Evolutionary conservation across 805 yeast species (phyloP).

Genomic region (Ogataea pilisensis): DNA sequence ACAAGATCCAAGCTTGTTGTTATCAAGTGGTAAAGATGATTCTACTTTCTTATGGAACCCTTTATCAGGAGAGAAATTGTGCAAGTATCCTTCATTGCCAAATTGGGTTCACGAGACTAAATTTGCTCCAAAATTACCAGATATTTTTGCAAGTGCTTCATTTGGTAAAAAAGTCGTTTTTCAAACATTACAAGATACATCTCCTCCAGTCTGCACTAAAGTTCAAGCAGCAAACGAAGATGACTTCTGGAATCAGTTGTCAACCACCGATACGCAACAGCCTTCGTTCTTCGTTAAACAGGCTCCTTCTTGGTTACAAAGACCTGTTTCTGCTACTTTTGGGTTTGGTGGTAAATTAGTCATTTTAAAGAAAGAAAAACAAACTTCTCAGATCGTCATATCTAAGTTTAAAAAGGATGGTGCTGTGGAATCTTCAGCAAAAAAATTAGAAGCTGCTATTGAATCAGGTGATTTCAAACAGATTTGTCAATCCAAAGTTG

Average conservation of each 20-base stretch:
- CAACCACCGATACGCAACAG: conserved; percentile 63
- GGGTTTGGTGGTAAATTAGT: conserved; percentile 94
- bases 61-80: conserved; percentile 61
- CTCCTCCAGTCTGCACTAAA: conserved; percentile 47
- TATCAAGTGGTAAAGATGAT: conserved; percentile 93
- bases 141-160: conserved; percentile 81
- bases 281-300: conserved; percentile 69
- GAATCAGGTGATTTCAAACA: conserved; percentile 48
- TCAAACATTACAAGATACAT: conserved; percentile 86
- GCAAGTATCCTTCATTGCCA: conserved; percentile 86
- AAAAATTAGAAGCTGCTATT: conserved; percentile 52
- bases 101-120: conserved; percentile 90
- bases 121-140: conserved; percentile 88
- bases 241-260: conserved; percentile 82
- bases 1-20: conserved; percentile 69
- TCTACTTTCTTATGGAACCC: conserved; percentile 91
- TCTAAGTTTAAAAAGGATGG: conserved; percentile 32
- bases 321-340: conserved; percentile 72
- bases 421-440: conserved; percentile 32
- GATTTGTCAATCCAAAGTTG: conserved; percentile 53
- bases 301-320: conserved; percentile 86
- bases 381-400: conserved; percentile 38
- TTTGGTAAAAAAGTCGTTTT: conserved; percentile 78
- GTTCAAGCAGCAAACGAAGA: conserved; percentile 48
- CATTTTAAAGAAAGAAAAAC: conserved; percentile 36